These are phyloP conservation scores for Claviceps humidiphila DNA, from an alignment of 2,329 filamentous ascomycete genomes.

Conservation along the genomic window DNA sequence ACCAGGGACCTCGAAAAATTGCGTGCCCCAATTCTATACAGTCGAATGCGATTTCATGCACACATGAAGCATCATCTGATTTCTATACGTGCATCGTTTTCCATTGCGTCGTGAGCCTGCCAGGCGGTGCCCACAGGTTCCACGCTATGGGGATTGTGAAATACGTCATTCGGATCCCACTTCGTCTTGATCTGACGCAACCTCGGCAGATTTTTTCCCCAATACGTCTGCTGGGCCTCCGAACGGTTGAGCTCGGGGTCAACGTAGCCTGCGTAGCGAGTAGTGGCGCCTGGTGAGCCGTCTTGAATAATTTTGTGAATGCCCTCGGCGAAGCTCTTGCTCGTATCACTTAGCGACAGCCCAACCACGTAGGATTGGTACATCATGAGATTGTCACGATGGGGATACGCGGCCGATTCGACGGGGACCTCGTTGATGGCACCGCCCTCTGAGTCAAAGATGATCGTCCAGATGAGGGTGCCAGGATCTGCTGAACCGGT, in stretches of 20 bases:
- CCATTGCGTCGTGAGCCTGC: conserved; percentile 36
- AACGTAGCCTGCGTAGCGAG: conserved; percentile 51
- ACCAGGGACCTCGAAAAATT: too few relatives aligned
- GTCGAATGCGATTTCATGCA: too few relatives aligned
- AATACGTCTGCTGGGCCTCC: conserved; percentile 37
- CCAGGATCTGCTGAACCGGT: conserved; percentile 35
- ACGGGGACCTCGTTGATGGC: conserved; percentile 41
- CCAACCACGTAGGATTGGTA: conserved; percentile 48
- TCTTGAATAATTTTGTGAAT: conserved; percentile 32
- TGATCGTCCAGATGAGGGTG: conserved; percentile 45
- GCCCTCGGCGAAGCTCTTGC: conserved; percentile 35
- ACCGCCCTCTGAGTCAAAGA: conserved; percentile 49
- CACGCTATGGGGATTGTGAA: conserved; percentile 48
- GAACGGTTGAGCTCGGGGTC: conserved; percentile 33
- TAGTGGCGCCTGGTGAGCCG: conserved; percentile 25
- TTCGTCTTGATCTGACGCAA: conserved; percentile 36
- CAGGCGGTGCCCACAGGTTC: conserved; percentile 36
- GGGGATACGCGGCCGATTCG: conserved; percentile 47
- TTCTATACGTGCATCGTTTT: conserved; percentile 42
- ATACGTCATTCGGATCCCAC: conserved; percentile 40
- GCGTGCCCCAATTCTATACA: too few relatives aligned
- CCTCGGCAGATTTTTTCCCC: conserved; percentile 35
- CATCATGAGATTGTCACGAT: conserved; percentile 51
- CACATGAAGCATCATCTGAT: conserved; percentile 35
- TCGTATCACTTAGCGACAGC: conserved; percentile 30